phyloP scores from a whole-genome alignment of 257 asterid genomes.

The Solanum chiquidenum region DNA sequence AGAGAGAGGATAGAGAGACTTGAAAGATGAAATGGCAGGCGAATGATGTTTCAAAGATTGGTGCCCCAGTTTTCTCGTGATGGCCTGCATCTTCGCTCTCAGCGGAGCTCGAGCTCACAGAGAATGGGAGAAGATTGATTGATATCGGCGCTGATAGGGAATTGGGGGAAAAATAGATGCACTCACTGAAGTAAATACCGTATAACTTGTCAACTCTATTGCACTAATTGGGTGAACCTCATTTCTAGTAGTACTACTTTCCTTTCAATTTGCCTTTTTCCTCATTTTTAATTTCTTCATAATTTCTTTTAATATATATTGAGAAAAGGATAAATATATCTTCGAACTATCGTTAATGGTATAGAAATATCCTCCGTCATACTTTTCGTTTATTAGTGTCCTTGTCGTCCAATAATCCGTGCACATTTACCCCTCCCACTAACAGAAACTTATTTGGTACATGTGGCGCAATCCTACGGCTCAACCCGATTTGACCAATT shows the following conservation, averaged over 20 bases:
- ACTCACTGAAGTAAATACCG: not conserved
- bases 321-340: too few relatives aligned
- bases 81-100: conserved; percentile 42
- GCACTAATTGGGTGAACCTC: not conserved
- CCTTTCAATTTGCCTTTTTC: too few relatives aligned
- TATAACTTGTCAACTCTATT: not conserved
- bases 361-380: too few relatives aligned
- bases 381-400: too few relatives aligned
- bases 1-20: conserved; percentile 22
- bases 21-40: conserved; percentile 26
- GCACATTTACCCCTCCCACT: accelerated
- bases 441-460: too few relatives aligned
- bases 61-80: conserved; percentile 43
- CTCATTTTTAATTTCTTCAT: too few relatives aligned
- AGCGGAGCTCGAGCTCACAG: conserved; percentile 5
- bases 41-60: conserved; percentile 30
- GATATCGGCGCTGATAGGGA: not conserved
- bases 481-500: too few relatives aligned
- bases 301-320: too few relatives aligned
- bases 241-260: not conserved
- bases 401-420: too few relatives aligned
- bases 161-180: not conserved
- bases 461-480: too few relatives aligned
- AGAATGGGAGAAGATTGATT: not conserved
- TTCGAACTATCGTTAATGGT: too few relatives aligned